Evolutionary conservation across 345 rosid species (phyloP).

Genomic region (Citrus trifoliata): DNA sequence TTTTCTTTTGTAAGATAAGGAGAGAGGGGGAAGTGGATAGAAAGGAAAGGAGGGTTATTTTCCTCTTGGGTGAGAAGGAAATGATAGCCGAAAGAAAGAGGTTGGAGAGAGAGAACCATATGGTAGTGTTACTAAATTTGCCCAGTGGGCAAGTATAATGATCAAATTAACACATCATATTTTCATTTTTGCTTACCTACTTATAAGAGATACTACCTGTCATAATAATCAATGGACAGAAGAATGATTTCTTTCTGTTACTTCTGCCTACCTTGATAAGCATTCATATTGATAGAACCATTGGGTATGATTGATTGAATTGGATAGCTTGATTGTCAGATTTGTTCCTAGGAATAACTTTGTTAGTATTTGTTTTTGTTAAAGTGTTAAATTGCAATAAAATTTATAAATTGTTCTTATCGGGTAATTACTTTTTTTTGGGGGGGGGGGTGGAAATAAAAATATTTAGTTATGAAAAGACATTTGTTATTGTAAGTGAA

Average conservation of each 20-base stretch:
- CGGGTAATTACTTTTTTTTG: background rate
- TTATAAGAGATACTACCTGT: background rate
- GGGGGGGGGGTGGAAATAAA: background rate
- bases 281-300: background rate
- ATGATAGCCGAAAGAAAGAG: background rate
- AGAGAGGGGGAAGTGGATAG: background rate
- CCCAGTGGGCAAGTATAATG: background rate
- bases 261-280: background rate
- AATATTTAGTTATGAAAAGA: background rate
- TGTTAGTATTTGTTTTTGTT: background rate
- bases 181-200: background rate
- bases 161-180: background rate
- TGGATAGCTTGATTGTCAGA: background rate
- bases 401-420: background rate
- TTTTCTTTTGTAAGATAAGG: background rate
- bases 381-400: background rate
- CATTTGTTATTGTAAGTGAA: background rate
- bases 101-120: background rate
- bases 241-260: background rate
- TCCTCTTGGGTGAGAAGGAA: background rate
- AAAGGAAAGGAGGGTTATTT: background rate
- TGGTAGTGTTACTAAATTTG: background rate
- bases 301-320: background rate
- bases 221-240: background rate
- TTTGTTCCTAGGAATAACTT: background rate